phyloP scores from a whole-genome alignment of 768 basidiomycete species.

The Boletus vinaceobasis region DNA sequence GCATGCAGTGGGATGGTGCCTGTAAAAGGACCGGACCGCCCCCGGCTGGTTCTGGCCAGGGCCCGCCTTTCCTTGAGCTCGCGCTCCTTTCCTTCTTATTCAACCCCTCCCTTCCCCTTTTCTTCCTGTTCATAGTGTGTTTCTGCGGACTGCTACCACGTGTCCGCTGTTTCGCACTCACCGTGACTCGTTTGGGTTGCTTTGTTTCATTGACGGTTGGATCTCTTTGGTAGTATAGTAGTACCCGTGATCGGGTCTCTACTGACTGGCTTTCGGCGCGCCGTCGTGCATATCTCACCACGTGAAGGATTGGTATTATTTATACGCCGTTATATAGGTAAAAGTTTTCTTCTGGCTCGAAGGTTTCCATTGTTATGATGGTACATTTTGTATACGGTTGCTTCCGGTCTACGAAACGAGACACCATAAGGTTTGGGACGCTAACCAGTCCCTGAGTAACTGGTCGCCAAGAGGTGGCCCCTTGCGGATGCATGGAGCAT shows the following conservation, averaged over 20 bases:
- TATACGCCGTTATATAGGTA: neutral
- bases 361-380: too few relatives aligned
- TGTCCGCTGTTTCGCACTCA: neutral
- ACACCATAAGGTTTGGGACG: too few relatives aligned
- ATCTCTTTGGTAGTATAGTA: neutral
- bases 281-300: too few relatives aligned
- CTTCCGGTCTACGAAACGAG: too few relatives aligned
- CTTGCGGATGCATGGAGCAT: too few relatives aligned
- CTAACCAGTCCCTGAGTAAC: too few relatives aligned
- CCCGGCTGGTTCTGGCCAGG: neutral
- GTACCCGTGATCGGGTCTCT: neutral
- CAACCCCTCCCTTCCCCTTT: too few relatives aligned
- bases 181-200: neutral
- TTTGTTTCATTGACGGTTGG: neutral
- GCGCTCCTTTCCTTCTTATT: neutral
- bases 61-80: neutral
- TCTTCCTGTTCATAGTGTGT: neutral
- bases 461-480: too few relatives aligned
- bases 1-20: conserved; percentile 65
- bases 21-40: conserved; percentile 29
- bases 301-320: neutral
- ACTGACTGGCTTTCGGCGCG: neutral
- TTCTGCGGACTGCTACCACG: neutral
- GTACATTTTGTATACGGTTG: too few relatives aligned
- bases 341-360: too few relatives aligned